phyloP scores from a whole-genome alignment of 2,329 filamentous ascomycete genomes.

The Diaporthe destruens region DNA sequence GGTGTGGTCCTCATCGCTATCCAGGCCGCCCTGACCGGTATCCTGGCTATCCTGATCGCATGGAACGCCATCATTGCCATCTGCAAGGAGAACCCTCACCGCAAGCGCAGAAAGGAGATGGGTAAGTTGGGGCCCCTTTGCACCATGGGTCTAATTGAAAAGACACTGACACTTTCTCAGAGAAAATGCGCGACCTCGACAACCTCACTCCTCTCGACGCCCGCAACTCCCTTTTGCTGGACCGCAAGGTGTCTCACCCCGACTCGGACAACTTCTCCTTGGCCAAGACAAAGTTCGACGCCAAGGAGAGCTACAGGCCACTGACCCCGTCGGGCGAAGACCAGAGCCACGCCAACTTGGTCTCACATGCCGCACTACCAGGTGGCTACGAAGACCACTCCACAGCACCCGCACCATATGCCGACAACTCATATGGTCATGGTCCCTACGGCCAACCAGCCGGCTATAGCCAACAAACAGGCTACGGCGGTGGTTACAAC shows the following conservation, averaged over 20 bases:
- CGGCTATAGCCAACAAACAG: constrained; percentile 19
- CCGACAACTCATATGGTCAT: constrained; percentile 26
- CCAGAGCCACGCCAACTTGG: constrained; percentile 55
- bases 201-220: constrained; percentile 88
- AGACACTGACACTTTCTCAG: constrained; percentile 59
- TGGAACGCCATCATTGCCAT: constrained; percentile 89
- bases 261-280: constrained; percentile 59
- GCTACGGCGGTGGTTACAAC: constrained; percentile 30
- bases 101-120: constrained; percentile 87
- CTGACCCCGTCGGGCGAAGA: constrained; percentile 42
- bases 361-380: constrained; percentile 57
- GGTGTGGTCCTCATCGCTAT: constrained; percentile 95
- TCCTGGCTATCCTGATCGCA: constrained; percentile 87
- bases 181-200: constrained; percentile 84
- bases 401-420: constrained; percentile 37
- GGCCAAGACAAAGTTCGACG: constrained; percentile 54
- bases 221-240: constrained; percentile 86
- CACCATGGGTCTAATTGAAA: neutral
- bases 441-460: constrained; percentile 23
- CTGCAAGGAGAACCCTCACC: constrained; percentile 90
- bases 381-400: constrained; percentile 42
- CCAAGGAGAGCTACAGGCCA: constrained; percentile 46
- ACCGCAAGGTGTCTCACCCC: constrained; percentile 56
- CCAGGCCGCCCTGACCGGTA: constrained; percentile 84
- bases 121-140: constrained; percentile 68